phyloP scores from a whole-genome alignment of 495 filamentous ascomycete species.

The Neurospora tetrasperma region DNA sequence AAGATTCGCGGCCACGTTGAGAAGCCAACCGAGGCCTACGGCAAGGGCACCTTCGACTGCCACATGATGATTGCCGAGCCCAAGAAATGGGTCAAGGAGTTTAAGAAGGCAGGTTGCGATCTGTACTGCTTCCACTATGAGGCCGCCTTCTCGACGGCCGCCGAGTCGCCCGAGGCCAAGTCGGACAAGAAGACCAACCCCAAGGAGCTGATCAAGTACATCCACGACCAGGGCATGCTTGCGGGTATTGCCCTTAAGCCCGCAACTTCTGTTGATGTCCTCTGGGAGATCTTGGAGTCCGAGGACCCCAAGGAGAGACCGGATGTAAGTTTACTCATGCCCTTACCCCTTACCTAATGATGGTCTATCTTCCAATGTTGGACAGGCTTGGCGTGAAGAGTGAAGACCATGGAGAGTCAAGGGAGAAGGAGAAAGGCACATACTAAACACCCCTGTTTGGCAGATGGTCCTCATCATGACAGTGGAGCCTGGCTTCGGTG shows the following conservation, averaged over 20 bases:
- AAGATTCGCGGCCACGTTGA: slow-evolving; percentile 83
- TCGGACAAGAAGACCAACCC: slow-evolving; percentile 63
- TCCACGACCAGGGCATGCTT: slow-evolving; percentile 79
- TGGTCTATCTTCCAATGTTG: not conserved
- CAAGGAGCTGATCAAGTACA: slow-evolving; percentile 74
- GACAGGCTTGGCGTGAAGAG: not conserved
- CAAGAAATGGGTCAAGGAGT: slow-evolving; percentile 94
- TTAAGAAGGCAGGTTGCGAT: slow-evolving; percentile 88
- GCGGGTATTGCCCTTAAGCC: slow-evolving; percentile 96
- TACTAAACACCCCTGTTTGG: not conserved
- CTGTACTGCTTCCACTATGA: slow-evolving; percentile 99
- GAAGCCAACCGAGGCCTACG: slow-evolving; percentile 37
- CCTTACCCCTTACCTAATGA: not conserved
- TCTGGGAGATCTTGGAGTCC: slow-evolving; percentile 79
- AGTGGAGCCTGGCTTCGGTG: slow-evolving; percentile 93
- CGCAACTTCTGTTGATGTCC: slow-evolving; percentile 75
- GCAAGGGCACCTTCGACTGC: slow-evolving; percentile 92
- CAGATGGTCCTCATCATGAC: slow-evolving; percentile 99
- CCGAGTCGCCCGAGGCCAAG: slow-evolving; percentile 60
- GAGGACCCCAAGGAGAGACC: slow-evolving; percentile 63
- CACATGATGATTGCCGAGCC: slow-evolving; percentile 99
- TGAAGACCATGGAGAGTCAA: not conserved
- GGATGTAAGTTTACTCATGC: slow-evolving; percentile 53
- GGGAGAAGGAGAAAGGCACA: not conserved
- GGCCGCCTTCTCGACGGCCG: slow-evolving; percentile 82